These are phyloP conservation scores for Tremellales sp. DNA, from an alignment of 1,284 basidiomycete genomes.

Conservation along the genomic window DNA sequence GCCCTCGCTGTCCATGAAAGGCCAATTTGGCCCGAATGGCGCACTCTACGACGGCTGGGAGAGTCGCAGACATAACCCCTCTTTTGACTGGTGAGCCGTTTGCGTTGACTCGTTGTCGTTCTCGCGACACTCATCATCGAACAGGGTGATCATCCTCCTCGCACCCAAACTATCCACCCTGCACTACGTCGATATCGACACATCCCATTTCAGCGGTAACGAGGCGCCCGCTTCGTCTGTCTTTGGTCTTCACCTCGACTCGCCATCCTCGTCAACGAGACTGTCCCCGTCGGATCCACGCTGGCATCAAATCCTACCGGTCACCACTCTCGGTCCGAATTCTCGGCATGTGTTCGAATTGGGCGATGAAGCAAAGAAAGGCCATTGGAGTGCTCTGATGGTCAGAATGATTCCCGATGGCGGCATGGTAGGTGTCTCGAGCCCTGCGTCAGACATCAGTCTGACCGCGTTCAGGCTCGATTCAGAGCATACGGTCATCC, in stretches of 20 bases:
- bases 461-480: constrained; percentile 58
- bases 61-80: constrained; percentile 78
- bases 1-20: constrained; percentile 75
- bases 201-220: constrained; percentile 93
- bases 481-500: constrained; percentile 84
- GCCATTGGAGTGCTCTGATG: constrained; percentile 74
- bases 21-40: constrained; percentile 93
- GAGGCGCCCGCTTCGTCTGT: constrained; percentile 81
- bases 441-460: constrained; percentile 2
- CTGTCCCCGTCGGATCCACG: constrained; percentile 21
- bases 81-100: constrained; percentile 74
- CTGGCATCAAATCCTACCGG: constrained; percentile 77
- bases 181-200: constrained; percentile 91
- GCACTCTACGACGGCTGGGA: constrained; percentile 97
- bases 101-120: not conserved
- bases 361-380: constrained; percentile 46
- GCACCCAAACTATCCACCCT: constrained; percentile 69
- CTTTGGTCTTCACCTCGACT: constrained; percentile 57
- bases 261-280: constrained; percentile 36
- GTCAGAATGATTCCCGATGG: constrained; percentile 96
- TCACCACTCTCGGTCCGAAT: constrained; percentile 70
- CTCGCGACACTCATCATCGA: not conserved
- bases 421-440: constrained; percentile 69
- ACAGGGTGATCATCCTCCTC: constrained; percentile 83
- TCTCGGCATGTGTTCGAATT: constrained; percentile 77